Evolutionary conservation across 306 rosid genomes (phyloP).

Genomic region (Cucurbita maxima): DNA sequence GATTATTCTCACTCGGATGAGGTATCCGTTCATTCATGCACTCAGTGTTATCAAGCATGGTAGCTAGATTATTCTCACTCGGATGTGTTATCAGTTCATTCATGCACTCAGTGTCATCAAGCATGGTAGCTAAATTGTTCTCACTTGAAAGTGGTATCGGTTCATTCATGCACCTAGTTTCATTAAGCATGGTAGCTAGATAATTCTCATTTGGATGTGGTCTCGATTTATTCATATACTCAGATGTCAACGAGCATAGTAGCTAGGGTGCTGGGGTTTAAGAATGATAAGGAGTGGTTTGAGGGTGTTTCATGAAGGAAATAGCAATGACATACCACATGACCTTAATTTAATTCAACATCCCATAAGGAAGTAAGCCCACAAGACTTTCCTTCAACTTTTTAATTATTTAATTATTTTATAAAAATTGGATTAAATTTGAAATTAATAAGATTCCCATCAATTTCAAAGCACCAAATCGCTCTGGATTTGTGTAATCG

Average conservation of each 20-base stretch:
- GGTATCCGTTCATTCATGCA: no score
- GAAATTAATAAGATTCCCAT: constrained; percentile 6
- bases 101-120: no score
- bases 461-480: neutral
- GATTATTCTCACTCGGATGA: no score
- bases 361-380: constrained; percentile 38
- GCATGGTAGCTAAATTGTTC: no score
- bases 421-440: neutral
- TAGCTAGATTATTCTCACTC: no score
- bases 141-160: no score
- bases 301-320: constrained; percentile 15
- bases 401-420: neutral
- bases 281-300: constrained; percentile 12
- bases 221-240: no score
- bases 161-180: no score
- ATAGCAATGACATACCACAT: constrained; percentile 28
- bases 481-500: neutral
- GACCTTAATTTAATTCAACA: constrained; percentile 25
- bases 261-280: neutral
- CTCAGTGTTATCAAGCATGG: no score
- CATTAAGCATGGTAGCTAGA: no score
- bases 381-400: neutral
- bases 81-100: no score
- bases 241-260: neutral
- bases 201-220: no score